phyloP scores from a whole-genome alignment of 148 eudicot species.

The Mesembryanthemum crystallinum region DNA sequence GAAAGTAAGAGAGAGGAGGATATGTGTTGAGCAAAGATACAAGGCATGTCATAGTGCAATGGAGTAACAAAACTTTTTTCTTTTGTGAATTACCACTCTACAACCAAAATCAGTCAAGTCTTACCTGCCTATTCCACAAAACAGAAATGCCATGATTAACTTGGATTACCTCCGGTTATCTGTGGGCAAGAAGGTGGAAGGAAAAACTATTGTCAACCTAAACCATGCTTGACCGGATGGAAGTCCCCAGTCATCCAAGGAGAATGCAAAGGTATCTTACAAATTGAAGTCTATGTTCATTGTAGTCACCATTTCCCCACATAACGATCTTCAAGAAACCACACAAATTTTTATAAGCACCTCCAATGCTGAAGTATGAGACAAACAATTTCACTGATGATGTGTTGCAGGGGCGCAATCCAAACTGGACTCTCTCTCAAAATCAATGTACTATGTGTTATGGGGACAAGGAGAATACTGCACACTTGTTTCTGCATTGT shows the following conservation, averaged over 20 bases:
- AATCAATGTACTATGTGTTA: no score
- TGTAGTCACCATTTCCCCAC: background rate
- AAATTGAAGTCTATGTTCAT: background rate
- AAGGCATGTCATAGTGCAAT: no score
- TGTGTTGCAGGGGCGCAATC: no score
- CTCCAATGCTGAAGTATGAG: background rate
- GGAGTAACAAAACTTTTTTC: no score
- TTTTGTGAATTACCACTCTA: background rate
- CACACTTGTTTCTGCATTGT: no score
- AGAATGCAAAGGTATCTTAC: background rate
- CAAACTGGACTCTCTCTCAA: no score
- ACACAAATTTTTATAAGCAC: background rate
- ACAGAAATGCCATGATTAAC: background rate
- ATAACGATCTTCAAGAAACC: background rate
- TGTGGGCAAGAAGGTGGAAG: background rate
- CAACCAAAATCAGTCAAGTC: background rate
- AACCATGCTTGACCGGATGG: background rate
- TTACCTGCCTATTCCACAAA: background rate
- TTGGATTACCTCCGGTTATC: background rate
- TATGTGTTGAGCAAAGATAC: no score
- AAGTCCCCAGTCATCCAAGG: background rate
- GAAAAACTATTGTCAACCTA: conserved; percentile 8
- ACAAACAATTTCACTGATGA: no score
- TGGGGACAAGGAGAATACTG: no score
- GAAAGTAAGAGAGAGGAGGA: no score